Base-by-base conservation (phyloP, 106 monocot genomes). In the Narthecium ossifragum region DNA sequence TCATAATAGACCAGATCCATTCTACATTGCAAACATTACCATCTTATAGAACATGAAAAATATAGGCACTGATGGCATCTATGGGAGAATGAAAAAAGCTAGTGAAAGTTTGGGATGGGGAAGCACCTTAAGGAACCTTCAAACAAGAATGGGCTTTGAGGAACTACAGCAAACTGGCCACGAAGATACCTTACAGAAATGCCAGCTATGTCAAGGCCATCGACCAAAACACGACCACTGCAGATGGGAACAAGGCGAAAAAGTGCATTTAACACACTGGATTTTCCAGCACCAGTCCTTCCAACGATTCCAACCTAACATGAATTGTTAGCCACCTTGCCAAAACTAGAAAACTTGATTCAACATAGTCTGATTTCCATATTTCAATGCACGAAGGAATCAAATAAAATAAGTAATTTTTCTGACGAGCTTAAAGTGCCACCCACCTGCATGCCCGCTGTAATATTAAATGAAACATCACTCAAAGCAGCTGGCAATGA, bases 201-300 rank as follows among this genome's bases (percentile, higher is more conserved):
- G 20, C 74, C 52, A 73, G 76, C 73, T 33, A 86, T 76, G 77
- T 90, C 47, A 58, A 90, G 28, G 18, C 63, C 71, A 72, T 90
- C 96, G 57, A 98, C 75, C n/a, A 90, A 62, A 52, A 98, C 87
- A 30, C 51, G 65, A 5, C 96, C 96, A 61, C 52, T 63, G 60
- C 69, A 87, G 29, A 90, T 80, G 17, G 96, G 84, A 10, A 57
- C 59, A 64, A 98, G 77, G 27, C 87, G 96, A 59, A 98, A 87
- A 74, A 98, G 90, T 34, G 90, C 96, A 91, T 98, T 91, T 41
- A 96, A 67, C 22, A 96, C 41, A 71, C 90, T 96, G 6, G 94
- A 96, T 68, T 96, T 96, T 31, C 94, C 90, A 65, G 90, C 94
- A 67, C 94, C 90, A 38, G 94, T 96, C 63, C 94, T 83, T 65